Evolutionary conservation across 2,329 filamentous ascomycete genomes (phyloP).

Genomic region (Exophiala lecanii-corni): DNA sequence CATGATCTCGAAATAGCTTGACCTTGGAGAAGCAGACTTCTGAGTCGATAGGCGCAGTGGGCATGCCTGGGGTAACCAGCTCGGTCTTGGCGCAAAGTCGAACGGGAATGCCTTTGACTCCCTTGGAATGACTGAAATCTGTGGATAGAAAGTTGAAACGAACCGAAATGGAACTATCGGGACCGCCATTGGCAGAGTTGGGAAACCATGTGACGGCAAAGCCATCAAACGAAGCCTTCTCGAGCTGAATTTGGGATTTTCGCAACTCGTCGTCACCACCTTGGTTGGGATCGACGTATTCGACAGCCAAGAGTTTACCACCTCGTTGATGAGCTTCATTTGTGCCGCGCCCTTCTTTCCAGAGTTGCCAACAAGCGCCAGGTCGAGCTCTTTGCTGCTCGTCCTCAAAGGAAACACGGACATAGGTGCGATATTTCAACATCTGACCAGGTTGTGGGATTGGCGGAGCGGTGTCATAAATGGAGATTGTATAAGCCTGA

Average conservation of each 20-base stretch:
- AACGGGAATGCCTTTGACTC: slow-evolving; percentile 95
- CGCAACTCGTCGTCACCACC: slow-evolving; percentile 53
- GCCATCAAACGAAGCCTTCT: slow-evolving; percentile 81
- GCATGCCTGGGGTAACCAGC: slow-evolving; percentile 51
- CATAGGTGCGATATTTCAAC: slow-evolving; percentile 77
- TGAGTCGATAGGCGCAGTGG: slow-evolving; percentile 31
- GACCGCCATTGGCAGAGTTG: slow-evolving; percentile 54
- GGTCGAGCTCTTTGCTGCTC: slow-evolving; percentile 85
- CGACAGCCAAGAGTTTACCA: slow-evolving; percentile 87
- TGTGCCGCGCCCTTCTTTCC: slow-evolving; percentile 94
- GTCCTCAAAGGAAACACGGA: slow-evolving; percentile 96
- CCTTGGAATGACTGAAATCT: slow-evolving; percentile 97
- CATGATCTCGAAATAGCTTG: slow-evolving; percentile 93
- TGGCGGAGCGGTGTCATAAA: slow-evolving; percentile 69
- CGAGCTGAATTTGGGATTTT: slow-evolving; percentile 62
- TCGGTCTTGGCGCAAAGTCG: slow-evolving; percentile 88
- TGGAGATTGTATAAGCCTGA: slow-evolving; percentile 82
- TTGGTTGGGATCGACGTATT: slow-evolving; percentile 71
- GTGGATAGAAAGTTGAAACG: slow-evolving; percentile 98
- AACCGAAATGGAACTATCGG: slow-evolving; percentile 82
- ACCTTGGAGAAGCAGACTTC: slow-evolving; percentile 96
- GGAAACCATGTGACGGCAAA: slow-evolving; percentile 89
- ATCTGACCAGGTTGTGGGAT: slow-evolving; percentile 53
- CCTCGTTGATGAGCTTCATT: slow-evolving; percentile 93
- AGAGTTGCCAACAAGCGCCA: slow-evolving; percentile 78